These are phyloP conservation scores for Cercospora sp. DNA, from an alignment of 2,329 filamentous ascomycete species.

Conservation along the genomic window DNA sequence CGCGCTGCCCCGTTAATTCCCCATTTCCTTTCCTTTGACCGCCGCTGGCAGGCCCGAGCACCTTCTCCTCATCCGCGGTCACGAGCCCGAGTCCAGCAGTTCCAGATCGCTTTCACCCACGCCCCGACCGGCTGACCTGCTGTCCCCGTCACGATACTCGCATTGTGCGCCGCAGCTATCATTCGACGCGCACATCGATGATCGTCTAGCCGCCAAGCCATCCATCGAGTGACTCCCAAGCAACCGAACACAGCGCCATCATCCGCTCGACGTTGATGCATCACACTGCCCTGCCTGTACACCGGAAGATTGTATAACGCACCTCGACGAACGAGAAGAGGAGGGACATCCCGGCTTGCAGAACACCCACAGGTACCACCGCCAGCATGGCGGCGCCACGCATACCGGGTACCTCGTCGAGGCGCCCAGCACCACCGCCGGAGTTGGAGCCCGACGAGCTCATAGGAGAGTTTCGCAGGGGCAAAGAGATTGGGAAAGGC, in stretches of 20 bases:
- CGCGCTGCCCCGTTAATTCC: slow-evolving; percentile 2
- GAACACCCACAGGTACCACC: slow-evolving; percentile 4
- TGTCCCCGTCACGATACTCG: neutral
- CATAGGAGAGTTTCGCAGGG: slow-evolving; percentile 77
- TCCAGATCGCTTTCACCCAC: neutral
- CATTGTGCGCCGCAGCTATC: neutral
- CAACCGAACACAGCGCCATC: neutral
- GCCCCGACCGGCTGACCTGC: neutral
- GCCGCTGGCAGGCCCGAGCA: slow-evolving; percentile 1
- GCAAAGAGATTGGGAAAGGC: slow-evolving; percentile 91
- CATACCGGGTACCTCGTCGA: slow-evolving; percentile 34
- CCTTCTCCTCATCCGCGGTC: neutral
- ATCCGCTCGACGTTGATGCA: slow-evolving; percentile 2
- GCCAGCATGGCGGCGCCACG: slow-evolving; percentile 36
- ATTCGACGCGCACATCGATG: slow-evolving; percentile 2
- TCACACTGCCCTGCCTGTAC: neutral
- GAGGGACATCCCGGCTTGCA: slow-evolving; percentile 16
- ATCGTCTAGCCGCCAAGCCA: slow-evolving; percentile 2
- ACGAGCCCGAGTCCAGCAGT: slow-evolving; percentile 3
- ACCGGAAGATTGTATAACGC: neutral
- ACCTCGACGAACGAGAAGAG: slow-evolving; percentile 11
- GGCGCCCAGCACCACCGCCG: slow-evolving; percentile 39
- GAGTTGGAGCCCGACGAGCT: slow-evolving; percentile 43
- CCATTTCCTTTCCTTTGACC: slow-evolving; percentile 1
- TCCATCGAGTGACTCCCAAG: slow-evolving; percentile 3